phyloP scores from a whole-genome alignment of 192 early-diverging fungal genomes.

The Entomortierella lignicola region DNA sequence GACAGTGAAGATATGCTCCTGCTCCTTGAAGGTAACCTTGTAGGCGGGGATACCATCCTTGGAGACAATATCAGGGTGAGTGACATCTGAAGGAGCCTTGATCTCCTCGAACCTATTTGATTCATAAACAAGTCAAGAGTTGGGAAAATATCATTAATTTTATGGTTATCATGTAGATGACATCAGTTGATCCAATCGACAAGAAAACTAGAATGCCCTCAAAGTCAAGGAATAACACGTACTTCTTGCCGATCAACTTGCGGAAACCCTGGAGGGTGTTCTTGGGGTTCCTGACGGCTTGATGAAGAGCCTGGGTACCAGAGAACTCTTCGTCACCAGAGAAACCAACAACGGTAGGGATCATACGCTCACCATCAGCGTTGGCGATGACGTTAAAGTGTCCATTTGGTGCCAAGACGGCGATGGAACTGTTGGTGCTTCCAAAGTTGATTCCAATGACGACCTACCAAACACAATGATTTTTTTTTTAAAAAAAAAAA shows the following conservation, averaged over 20 bases:
- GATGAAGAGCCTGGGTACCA: conserved; percentile 51
- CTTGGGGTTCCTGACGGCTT: conserved; percentile 77
- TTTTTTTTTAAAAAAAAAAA: no score
- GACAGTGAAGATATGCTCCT: conserved; percentile 73
- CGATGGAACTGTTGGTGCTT: conserved; percentile 85
- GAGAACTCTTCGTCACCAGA: conserved; percentile 89
- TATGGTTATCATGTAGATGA: not conserved
- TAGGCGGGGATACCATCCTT: conserved; percentile 70
- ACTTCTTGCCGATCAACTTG: conserved; percentile 87
- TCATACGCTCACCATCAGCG: conserved; percentile 97
- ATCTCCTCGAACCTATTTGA: conserved; percentile 54
- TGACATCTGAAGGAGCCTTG: conserved; percentile 43
- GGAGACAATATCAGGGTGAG: conserved; percentile 66
- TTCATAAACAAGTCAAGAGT: not conserved
- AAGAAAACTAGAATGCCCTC: not conserved
- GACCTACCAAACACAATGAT: conserved; percentile 20
- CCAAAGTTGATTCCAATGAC: conserved; percentile 89
- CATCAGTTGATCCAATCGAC: not conserved
- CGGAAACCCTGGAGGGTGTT: conserved; percentile 94
- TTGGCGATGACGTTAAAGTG: conserved; percentile 84
- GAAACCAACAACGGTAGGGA: conserved; percentile 94
- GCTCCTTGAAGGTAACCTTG: conserved; percentile 71
- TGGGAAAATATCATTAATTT: not conserved
- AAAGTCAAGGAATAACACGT: conserved; percentile 16
- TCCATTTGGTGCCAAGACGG: conserved; percentile 57